Percentiles rank a stretch among this genome's conserved stretches.
Conservation (phyloP, 1,139 yeast genomes). For the Saccharomycopsis crataegensis region DNA sequence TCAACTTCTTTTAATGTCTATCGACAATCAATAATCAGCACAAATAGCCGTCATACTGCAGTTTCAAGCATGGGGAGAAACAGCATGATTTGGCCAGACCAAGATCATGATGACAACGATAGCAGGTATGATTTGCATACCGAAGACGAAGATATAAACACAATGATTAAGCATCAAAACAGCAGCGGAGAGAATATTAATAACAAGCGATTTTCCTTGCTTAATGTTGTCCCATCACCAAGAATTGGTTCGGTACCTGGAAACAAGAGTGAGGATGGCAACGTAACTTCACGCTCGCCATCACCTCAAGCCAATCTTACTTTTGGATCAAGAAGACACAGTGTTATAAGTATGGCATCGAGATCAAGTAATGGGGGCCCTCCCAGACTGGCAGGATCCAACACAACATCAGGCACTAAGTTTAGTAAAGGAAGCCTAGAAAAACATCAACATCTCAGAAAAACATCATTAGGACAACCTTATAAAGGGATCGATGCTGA, state of each 20-base stretch:
- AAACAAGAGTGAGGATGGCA: neutral
- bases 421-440: neutral
- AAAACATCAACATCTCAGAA: neutral
- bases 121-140: neutral
- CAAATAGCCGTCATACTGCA: too few species aligned
- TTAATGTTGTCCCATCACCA: neutral
- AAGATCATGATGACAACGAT: neutral
- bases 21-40: too few species aligned
- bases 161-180: neutral
- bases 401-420: neutral
- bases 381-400: neutral
- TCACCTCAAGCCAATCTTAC: neutral
- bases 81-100: neutral
- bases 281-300: neutral
- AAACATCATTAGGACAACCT: too few species aligned
- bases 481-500: too few species aligned
- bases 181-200: neutral
- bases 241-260: neutral
- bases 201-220: neutral
- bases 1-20: too few species aligned
- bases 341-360: neutral
- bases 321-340: constrained; percentile 1
- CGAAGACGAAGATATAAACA: too few species aligned
- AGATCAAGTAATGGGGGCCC: neutral
- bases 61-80: too few species aligned